Evolutionary conservation across 2,329 filamentous ascomycete genomes (phyloP).

Genomic region (Piedraia hortae): DNA sequence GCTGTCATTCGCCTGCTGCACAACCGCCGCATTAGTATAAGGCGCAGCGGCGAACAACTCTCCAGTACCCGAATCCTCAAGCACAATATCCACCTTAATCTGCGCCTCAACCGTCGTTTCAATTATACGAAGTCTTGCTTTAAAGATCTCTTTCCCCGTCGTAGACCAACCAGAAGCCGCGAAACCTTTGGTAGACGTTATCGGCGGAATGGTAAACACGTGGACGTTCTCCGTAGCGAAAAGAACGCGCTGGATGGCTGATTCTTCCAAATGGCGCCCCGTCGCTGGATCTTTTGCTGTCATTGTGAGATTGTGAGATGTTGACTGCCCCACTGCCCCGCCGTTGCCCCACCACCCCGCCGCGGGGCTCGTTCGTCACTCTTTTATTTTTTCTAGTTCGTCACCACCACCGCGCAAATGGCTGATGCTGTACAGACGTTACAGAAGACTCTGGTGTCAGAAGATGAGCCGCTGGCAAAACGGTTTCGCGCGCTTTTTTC

Average conservation of each 20-base stretch:
- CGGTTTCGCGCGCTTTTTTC: slow-evolving; percentile 95
- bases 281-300: slow-evolving; percentile 42
- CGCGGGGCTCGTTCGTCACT: too few relatives aligned
- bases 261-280: slow-evolving; percentile 28
- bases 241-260: slow-evolving; percentile 63
- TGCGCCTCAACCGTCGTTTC: slow-evolving; percentile 10
- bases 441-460: slow-evolving; percentile 51
- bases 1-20: slow-evolving; percentile 56
- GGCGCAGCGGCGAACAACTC: slow-evolving; percentile 64
- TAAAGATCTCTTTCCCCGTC: slow-evolving; percentile 52
- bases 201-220: slow-evolving; percentile 66
- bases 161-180: slow-evolving; percentile 49
- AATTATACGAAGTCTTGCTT: slow-evolving; percentile 38
- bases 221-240: slow-evolving; percentile 50
- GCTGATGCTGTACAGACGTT: too few relatives aligned
- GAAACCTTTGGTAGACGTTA: slow-evolving; percentile 54
- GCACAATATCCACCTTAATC: slow-evolving; percentile 31
- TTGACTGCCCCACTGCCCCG: too few relatives aligned
- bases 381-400: too few relatives aligned
- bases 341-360: too few relatives aligned
- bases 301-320: slow-evolving; percentile 22
- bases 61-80: slow-evolving; percentile 47
- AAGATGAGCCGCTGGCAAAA: slow-evolving; percentile 54
- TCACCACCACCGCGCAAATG: too few relatives aligned
- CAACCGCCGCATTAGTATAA: slow-evolving; percentile 35